A percentile compares a stretch with the other conserved stretches of the same genome.
phyloP scores from a whole-genome alignment of 179 eudicot species.

The Beta corolliflora region DNA sequence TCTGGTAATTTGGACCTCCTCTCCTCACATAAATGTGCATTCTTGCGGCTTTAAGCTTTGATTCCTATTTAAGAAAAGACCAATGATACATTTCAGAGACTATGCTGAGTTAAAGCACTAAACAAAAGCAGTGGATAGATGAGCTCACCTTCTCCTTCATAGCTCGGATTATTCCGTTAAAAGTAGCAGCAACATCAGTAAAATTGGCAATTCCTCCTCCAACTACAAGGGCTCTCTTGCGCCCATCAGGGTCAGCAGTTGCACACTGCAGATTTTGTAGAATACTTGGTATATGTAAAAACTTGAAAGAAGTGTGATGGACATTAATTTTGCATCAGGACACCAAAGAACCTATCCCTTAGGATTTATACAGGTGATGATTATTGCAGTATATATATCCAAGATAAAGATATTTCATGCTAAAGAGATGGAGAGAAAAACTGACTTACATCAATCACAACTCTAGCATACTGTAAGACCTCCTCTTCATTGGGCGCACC shows the following conservation, averaged over 20 bases:
- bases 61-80: slow-evolving; percentile 46
- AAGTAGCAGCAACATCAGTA: slow-evolving; percentile 93
- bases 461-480: slow-evolving; percentile 91
- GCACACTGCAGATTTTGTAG: slow-evolving; percentile 57
- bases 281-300: not conserved
- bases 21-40: slow-evolving; percentile 87
- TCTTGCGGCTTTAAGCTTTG: slow-evolving; percentile 82
- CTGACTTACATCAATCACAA: slow-evolving; percentile 76
- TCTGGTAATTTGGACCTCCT: slow-evolving; percentile 96
- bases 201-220: slow-evolving; percentile 96
- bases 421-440: slow-evolving; percentile 3
- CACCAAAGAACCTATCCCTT: not conserved
- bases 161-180: slow-evolving; percentile 86
- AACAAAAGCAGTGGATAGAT: not conserved
- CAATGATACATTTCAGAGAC: not conserved
- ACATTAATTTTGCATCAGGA: not conserved
- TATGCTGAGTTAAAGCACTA: not conserved
- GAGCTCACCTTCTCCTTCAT: slow-evolving; percentile 70
- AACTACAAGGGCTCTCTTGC: slow-evolving; percentile 78
- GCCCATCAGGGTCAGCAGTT: slow-evolving; percentile 90
- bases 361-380: not conserved
- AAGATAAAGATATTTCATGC: not conserved
- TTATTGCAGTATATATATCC: not conserved
- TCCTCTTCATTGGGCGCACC: slow-evolving; percentile 97
- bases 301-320: not conserved